Conservation (phyloP, 768 basidiomycete species). For the Lactarius sanguifluus region DNA sequence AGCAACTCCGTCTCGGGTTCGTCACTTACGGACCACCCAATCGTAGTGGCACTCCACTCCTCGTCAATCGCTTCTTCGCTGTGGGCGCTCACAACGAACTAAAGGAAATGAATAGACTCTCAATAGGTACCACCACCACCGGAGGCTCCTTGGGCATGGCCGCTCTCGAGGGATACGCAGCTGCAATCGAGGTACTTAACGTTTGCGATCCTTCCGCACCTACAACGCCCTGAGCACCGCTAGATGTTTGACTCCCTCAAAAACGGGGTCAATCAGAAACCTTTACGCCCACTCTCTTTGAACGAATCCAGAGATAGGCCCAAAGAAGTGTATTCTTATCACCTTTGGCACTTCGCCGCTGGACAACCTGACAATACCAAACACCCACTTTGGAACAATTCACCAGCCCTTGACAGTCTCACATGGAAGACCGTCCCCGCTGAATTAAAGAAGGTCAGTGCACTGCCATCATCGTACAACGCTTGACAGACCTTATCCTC, state of each 20-base stretch:
- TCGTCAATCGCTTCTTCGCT: conserved; percentile 30
- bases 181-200: conserved; percentile 27
- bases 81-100: conserved; percentile 22
- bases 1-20: conserved; percentile 29
- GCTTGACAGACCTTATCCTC: conserved; percentile 5
- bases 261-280: conserved; percentile 19
- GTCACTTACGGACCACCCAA: conserved; percentile 32
- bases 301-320: conserved; percentile 20
- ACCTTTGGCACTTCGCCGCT: conserved; percentile 30
- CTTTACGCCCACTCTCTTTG: conserved; percentile 16
- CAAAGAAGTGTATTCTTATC: conserved; percentile 21
- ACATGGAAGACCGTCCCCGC: conserved; percentile 24
- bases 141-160: conserved; percentile 29
- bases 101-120: conserved; percentile 24
- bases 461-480: conserved; percentile 2
- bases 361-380: conserved; percentile 27
- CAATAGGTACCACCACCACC: conserved; percentile 28
- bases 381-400: conserved; percentile 22
- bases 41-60: conserved; percentile 26
- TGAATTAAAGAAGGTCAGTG: conserved; percentile 27
- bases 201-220: not conserved
- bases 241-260: conserved; percentile 29
- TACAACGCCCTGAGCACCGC: not conserved
- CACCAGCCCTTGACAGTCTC: conserved; percentile 24
- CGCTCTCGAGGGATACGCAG: conserved; percentile 29